Evolutionary conservation across 2,329 filamentous ascomycete species (phyloP), one percentile per base, ranked within the genome.

Genomic region (Botrytis medusae): DNA sequence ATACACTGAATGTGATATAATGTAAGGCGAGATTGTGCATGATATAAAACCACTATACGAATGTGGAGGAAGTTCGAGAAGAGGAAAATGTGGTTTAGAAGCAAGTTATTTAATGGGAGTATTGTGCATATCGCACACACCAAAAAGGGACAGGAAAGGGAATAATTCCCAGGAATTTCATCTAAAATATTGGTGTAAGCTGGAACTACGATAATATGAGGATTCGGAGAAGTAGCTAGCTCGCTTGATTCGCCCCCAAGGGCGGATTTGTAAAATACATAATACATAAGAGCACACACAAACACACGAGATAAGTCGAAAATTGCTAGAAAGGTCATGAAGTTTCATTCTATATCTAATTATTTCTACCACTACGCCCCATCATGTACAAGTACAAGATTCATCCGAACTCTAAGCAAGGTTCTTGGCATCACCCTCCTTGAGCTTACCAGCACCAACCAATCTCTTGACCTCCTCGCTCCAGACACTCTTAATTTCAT

Each of bases 401-500:
- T 25, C 46, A n/a, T 22, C 20, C 12, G 46, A n/a, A 42, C 32
- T 48, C 25, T 77, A 81, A 77, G 75, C 79, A 74, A 93, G 81
- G 32, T 85, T 85, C 87, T 96, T 97, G 78, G 89, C 85, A 76
- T 98, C 95, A 60, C 90, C 91, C 32, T 92, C 92, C 87, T 95
- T 95, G 74, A 96, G 84, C 88, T 97, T 97, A 77, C 95, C 94
- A 77, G 91, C 93, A 65, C 84, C 90, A 74, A 96, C 87, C 51
- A 98, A 88, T 76, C 91, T 88, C 86, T 92, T 89, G 72, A 92
- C 90, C 86, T 98, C 93, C 62, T 87, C 91, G 77, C 85, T 85
- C 89, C 95, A 98, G 71, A 94, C 90, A 72, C 84, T 85, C 89
- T 97, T 98, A 83, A 99, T 95, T 82, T 94, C 93, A 77, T 88